Base-by-base conservation (phyloP, 2,329 filamentous ascomycete genomes). In the Xylariaceae sp. region DNA sequence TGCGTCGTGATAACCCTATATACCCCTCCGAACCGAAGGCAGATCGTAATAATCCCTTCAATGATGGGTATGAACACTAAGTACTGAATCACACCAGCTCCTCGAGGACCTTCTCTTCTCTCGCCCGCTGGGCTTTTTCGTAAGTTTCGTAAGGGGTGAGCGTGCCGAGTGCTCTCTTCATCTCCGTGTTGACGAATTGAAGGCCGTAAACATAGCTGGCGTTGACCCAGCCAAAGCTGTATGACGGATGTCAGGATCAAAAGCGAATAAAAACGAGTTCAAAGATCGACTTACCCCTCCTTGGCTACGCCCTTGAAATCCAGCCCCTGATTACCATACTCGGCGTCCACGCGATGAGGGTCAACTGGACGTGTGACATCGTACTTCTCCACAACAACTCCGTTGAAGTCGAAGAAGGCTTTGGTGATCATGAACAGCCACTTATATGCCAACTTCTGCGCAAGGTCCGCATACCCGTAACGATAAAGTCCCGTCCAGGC, bases 341-440 rank as follows among this genome's bases (percentile, higher is more conserved):
- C 95, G 56, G 94, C 95, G 74, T 96, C 92, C 11, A 98, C 95
- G 61, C 90, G 88, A 76, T 98, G 95, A 33, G 95, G 93, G 69
- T 96, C 93, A 54, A 93, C 87, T 4, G 90, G 88, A 54, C 91
- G 82, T 17, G 94, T 98, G 58, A 99, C 95, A 75, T 99, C 91
- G 78, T 99, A 99, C 79, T 99, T 99, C 77, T 99, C 95, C 5
- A 98, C 95, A 1, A 99, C 94, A 7, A 97, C 92, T 34, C 95
- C 95, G 71, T 98, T 98, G 81, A 94, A 98, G 74, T 99, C 94
- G 59, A 97, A 93, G 77, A 98, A 98, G 0, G 95, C 93, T 76
- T 96, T 97, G 56, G 92, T 97, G 69, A 97, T 92, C 94, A 98
- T 98, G 74, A 93, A 96, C 50, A 97, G 78, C 95, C 95, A 99